Percentiles rank a stretch among this genome's conserved stretches.
Conservation (phyloP, 805 yeast species). For the Spathaspora sp. region DNA sequence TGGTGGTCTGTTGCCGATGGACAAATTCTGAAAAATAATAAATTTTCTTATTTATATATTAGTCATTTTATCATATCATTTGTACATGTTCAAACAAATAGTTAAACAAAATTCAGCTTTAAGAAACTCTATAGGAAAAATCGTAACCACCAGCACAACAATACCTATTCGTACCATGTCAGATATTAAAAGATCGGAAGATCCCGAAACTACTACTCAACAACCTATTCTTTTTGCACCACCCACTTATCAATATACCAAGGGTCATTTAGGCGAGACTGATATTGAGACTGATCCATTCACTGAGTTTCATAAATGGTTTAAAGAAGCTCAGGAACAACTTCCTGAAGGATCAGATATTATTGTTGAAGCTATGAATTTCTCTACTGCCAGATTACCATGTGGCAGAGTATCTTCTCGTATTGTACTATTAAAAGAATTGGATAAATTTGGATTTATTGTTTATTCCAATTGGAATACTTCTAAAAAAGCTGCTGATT, state of each 20-base stretch:
- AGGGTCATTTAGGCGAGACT: slow-evolving; percentile 51
- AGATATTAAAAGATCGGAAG: slow-evolving; percentile 1
- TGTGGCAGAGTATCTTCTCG: slow-evolving; percentile 88
- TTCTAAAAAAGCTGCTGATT: slow-evolving; percentile 76
- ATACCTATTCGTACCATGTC: slow-evolving; percentile 1
- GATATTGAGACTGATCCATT: slow-evolving; percentile 63
- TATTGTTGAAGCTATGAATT: slow-evolving; percentile 78
- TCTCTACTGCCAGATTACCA: slow-evolving; percentile 87
- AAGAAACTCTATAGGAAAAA: background rate
- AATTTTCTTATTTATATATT: background rate
- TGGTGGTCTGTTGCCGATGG: background rate
- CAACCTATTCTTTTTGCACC: slow-evolving; percentile 65
- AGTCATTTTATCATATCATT: background rate
- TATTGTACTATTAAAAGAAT: slow-evolving; percentile 81
- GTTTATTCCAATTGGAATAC: slow-evolving; percentile 90
- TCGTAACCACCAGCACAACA: background rate
- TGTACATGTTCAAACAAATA: slow-evolving; percentile 1
- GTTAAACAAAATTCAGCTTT: background rate
- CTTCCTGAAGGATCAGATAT: slow-evolving; percentile 40
- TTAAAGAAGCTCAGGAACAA: slow-evolving; percentile 36
- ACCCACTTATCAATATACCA: slow-evolving; percentile 81
- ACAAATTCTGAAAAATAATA: background rate
- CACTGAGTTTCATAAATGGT: slow-evolving; percentile 81
- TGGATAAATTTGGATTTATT: slow-evolving; percentile 80
- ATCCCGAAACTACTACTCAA: slow-evolving; percentile 13